Percentiles rank a stretch among this genome's conserved stretches.
Evolutionary conservation across 345 rosid genomes (phyloP).

Genomic region (Microcos paniculata): DNA sequence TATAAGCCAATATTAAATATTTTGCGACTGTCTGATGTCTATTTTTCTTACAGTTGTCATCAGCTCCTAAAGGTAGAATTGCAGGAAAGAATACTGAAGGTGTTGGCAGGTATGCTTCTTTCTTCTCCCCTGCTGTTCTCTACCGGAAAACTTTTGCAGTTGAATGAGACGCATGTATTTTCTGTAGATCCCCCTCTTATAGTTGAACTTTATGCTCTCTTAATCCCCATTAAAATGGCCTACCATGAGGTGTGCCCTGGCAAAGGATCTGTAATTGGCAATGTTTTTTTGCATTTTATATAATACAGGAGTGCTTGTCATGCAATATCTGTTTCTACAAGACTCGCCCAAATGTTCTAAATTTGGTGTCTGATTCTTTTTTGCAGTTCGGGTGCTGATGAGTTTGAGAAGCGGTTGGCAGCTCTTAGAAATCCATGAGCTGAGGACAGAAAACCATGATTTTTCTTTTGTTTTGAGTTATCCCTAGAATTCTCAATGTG

Average conservation of each 20-base stretch:
- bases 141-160: background rate
- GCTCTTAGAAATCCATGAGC: slow-evolving; percentile 58
- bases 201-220: background rate
- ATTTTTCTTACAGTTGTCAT: slow-evolving; percentile 53
- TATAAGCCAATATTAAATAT: slow-evolving; percentile 1
- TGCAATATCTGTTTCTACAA: background rate
- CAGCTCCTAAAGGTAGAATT: slow-evolving; percentile 83
- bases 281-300: background rate
- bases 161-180: background rate
- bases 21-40: slow-evolving; percentile 14
- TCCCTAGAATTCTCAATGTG: background rate
- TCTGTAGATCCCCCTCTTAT: background rate
- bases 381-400: slow-evolving; percentile 72
- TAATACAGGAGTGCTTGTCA: background rate
- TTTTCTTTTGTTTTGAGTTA: background rate
- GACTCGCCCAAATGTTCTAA: background rate
- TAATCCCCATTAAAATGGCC: background rate
- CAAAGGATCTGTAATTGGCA: background rate
- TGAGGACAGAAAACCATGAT: background rate
- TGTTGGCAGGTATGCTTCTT: slow-evolving; percentile 58
- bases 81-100: slow-evolving; percentile 58
- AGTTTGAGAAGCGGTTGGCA: slow-evolving; percentile 89
- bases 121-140: background rate
- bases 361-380: background rate
- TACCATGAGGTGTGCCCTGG: no score